Percentiles rank a stretch among this genome's conserved stretches.
These are phyloP conservation scores for Mycena rosella DNA, from an alignment of 768 basidiomycete species.

Conservation along the genomic window DNA sequence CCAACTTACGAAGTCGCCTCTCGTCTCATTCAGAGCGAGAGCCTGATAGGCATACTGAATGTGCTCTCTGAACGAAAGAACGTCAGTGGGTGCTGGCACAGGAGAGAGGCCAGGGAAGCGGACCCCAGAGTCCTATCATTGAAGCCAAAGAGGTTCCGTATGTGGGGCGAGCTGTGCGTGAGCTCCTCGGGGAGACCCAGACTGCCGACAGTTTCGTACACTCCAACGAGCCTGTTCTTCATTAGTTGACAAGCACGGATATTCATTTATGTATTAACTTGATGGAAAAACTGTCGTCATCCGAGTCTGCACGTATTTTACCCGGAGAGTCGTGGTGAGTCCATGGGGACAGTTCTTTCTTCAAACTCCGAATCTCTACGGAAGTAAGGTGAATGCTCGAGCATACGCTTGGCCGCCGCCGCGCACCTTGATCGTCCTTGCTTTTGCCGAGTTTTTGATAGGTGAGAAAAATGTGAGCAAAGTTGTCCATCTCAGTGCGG, in stretches of 20 bases:
- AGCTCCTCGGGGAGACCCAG: slow-evolving; percentile 70
- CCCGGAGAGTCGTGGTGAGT: slow-evolving; percentile 64
- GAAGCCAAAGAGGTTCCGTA: slow-evolving; percentile 73
- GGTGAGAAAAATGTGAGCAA: slow-evolving; percentile 70
- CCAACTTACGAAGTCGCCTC: slow-evolving; percentile 73
- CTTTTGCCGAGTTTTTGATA: slow-evolving; percentile 74
- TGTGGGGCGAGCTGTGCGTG: slow-evolving; percentile 56
- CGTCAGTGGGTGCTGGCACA: neutral
- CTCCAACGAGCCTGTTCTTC: slow-evolving; percentile 66
- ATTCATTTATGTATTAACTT: no score
- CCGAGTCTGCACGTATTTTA: slow-evolving; percentile 62
- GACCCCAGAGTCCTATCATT: slow-evolving; percentile 66
- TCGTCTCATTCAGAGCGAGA: slow-evolving; percentile 74
- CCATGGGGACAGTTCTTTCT: slow-evolving; percentile 66
- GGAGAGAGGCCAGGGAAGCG: neutral
- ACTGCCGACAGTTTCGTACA: slow-evolving; percentile 85
- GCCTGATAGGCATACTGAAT: slow-evolving; percentile 77
- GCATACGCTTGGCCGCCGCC: neutral
- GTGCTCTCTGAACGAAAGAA: slow-evolving; percentile 52
- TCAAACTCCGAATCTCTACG: slow-evolving; percentile 54
- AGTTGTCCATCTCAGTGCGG: slow-evolving; percentile 78
- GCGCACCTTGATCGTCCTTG: slow-evolving; percentile 60
- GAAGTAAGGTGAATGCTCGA: neutral
- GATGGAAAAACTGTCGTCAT: slow-evolving; percentile 65
- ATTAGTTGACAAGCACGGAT: slow-evolving; percentile 40